Evolutionary conservation across 2,329 filamentous ascomycete genomes (phyloP), one percentile per base, ranked within the genome.

Genomic region (Neofusicoccum umdonicola): DNA sequence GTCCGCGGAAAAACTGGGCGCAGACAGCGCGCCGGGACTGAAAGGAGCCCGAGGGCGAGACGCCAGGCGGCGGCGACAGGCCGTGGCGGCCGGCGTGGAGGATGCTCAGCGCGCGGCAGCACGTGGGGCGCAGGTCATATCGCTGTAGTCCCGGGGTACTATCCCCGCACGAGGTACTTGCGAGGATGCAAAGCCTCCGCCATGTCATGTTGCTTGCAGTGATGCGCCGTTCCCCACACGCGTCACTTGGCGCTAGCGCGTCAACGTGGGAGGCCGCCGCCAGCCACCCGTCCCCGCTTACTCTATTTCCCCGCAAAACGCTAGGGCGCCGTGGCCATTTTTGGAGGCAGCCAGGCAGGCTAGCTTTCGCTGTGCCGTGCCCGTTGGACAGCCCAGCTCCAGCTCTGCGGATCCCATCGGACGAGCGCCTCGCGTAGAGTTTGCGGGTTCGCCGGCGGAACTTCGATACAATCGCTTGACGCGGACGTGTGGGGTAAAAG

Each of bases 251-350:
- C 41, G 41, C 56, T 47, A 60, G 42, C 31, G 56, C 56, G 31
- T 47, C 42, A 37, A 47, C 56, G 56, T 47, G 56, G 56, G 56
- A 47, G 41, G 56, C 17, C 56, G 56, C 39, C 31, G 42, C 56
- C 56, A 60, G 56, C 56, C 56, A 60, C 56, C 56, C 56, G 56
- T 12, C 56, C 56, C 56, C 56, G 56, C 56, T 64, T 54, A 57
- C 41, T 54, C 51, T 64, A 58, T 64, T 64, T 64, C 62, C 62
- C 62, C 62, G 62, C 62, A 64, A 45, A 57, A 22, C 42, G 51
- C 42, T 58, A 48, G 44, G 57, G 13, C 37, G 37, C 31, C 61
- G 42, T 27, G 48, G 9, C 52, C 62, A 44, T 50, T 27, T 50
- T 64, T 42, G 62, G 51, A 48, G 19, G 12, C 11, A 9, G 12